These are phyloP conservation scores for Ogataea wickerhamii DNA, from an alignment of 805 yeast species.

Conservation along the genomic window DNA sequence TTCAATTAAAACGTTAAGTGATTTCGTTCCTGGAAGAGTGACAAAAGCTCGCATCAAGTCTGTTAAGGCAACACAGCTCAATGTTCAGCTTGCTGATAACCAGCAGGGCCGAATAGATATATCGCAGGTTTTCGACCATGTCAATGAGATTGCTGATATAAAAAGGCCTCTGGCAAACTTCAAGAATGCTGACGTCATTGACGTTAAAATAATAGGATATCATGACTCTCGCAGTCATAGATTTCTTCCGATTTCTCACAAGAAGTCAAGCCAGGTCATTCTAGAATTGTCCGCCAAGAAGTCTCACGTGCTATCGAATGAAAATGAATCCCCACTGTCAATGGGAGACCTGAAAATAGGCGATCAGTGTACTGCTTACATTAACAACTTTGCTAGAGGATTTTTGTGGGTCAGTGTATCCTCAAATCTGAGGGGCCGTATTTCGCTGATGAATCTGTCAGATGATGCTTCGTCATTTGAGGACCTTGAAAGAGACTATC, in stretches of 20 bases:
- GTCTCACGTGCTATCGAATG: constrained; percentile 30
- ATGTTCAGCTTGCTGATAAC: constrained; percentile 72
- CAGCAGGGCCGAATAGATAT: constrained; percentile 77
- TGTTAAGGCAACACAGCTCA: constrained; percentile 69
- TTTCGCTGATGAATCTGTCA: constrained; percentile 61
- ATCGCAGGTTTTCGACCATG: constrained; percentile 58
- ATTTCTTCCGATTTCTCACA: constrained; percentile 63
- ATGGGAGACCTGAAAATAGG: constrained; percentile 48
- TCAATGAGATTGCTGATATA: constrained; percentile 52
- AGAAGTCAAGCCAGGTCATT: constrained; percentile 50
- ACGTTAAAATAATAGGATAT: constrained; percentile 70
- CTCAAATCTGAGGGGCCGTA: constrained; percentile 63
- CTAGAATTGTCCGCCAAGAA: constrained; percentile 62
- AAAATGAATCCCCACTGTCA: constrained; percentile 29
- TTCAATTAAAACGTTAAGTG: constrained; percentile 44
- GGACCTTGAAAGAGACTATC: constrained; percentile 54
- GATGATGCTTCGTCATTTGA: constrained; percentile 47
- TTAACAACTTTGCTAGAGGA: constrained; percentile 61
- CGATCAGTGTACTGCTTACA: constrained; percentile 51
- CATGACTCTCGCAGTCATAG: constrained; percentile 68
- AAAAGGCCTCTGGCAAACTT: constrained; percentile 58
- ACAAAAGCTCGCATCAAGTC: constrained; percentile 60
- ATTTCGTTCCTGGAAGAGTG: constrained; percentile 55
- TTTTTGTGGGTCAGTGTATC: constrained; percentile 65
- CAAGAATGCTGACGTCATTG: constrained; percentile 52